These are phyloP conservation scores for Chrysoporthe puriensis DNA, from an alignment of 2,329 filamentous ascomycete species.

Conservation along the genomic window DNA sequence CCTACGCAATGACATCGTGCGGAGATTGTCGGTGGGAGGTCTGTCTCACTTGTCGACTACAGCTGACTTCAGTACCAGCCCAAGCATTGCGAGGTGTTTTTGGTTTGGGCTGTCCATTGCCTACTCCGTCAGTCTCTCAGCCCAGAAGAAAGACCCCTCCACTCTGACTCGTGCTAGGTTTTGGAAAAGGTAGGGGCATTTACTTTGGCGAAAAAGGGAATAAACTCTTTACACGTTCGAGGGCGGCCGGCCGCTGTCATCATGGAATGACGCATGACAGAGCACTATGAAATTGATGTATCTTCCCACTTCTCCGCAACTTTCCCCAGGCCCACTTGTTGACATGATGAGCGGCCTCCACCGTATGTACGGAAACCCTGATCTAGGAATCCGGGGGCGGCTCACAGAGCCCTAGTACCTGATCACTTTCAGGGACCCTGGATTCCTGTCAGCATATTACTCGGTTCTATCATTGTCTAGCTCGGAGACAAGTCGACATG, in stretches of 20 bases:
- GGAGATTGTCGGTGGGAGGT: background rate
- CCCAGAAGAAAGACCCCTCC: too few species aligned
- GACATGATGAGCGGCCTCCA: background rate
- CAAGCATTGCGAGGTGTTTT: background rate
- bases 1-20: background rate
- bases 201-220: background rate
- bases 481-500: background rate
- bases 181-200: background rate
- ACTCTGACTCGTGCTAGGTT: too few species aligned
- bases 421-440: background rate
- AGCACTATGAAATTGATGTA: background rate
- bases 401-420: background rate
- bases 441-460: background rate
- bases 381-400: background rate
- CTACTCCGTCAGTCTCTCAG: background rate
- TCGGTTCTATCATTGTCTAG: background rate
- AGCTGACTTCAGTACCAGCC: background rate
- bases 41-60: background rate
- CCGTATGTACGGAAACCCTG: background rate
- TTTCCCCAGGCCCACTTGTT: background rate
- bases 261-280: background rate
- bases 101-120: background rate
- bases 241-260: background rate
- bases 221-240: background rate
- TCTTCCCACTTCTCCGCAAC: background rate